Evolutionary conservation across 495 filamentous ascomycete genomes (phyloP), one percentile per base, ranked within the genome.

Genomic region (Halenospora varia): DNA sequence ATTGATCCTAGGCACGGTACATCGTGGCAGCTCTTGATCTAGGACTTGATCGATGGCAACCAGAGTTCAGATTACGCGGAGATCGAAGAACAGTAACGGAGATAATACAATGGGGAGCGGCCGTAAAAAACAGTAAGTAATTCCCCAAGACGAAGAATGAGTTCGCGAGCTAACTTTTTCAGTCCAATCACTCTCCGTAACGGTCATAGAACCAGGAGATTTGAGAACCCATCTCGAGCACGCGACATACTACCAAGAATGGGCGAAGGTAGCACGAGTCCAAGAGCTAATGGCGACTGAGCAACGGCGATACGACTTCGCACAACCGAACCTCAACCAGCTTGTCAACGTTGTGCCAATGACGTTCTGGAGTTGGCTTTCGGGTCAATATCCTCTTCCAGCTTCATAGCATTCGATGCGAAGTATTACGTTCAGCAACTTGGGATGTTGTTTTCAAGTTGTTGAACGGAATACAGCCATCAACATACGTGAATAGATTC

Each of bases 41-140:
- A 23, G 82, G 81, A 2, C 71, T 84, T 35, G 72, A 72, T 9
- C 70, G 68, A 35, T 90, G 88, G 88, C 87, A 85, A 6, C 66
- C 69, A n/a, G 86, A 89, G 60, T 78, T 84, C 48, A 73, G 77
- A 50, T 83, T 90, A 78, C 71, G 74, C 48, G 87, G 85, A 25
- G 81, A 87, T 51, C 73, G 78, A 8, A 68, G 88, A 64, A 76
- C 72, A n/a, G 71, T 82, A 0, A 69, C 72, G 9, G 76, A 81
- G 41, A 62, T 86, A 25, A 68, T 83, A 39, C 41, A 50, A 10
- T 65, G 54, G 50, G 58, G 56, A 2, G 62, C 65, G 40, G 22
- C 26, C 25, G 56, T 60, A n/a, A 57, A 49, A 60, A 57, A 53
- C 39, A 53, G 64, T 66, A 53, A 59, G 61, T 49, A 4, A 19